A percentile compares a stretch with the other conserved stretches of the same genome.
Evolutionary conservation across 2,329 filamentous ascomycete species (phyloP).

Genomic region (Neonectria punicea): DNA sequence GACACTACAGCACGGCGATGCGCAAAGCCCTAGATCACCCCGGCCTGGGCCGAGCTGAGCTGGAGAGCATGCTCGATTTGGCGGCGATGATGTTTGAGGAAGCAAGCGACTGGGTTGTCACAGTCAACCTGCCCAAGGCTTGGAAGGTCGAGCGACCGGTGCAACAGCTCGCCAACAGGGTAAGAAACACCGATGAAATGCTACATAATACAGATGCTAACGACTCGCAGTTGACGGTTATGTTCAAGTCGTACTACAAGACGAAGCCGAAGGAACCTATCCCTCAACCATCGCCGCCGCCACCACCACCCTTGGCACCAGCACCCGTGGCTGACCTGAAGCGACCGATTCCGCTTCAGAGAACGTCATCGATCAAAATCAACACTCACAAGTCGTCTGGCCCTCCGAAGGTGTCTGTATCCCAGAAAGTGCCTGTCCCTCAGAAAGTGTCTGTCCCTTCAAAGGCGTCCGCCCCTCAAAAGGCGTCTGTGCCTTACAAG

Average conservation of each 20-base stretch:
- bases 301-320: constrained; percentile 19
- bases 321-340: constrained; percentile 40
- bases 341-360: constrained; percentile 42
- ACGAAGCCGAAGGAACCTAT: constrained; percentile 47
- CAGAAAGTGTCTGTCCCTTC: constrained; percentile 26
- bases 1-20: constrained; percentile 55
- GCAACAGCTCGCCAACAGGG: constrained; percentile 50
- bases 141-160: constrained; percentile 53
- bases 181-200: constrained; percentile 37
- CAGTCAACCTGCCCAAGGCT: constrained; percentile 53
- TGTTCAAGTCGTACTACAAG: constrained; percentile 53
- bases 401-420: background rate
- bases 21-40: constrained; percentile 55
- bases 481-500: background rate
- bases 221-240: constrained; percentile 47
- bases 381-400: constrained; percentile 46
- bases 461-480: constrained; percentile 39
- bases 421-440: constrained; percentile 26
- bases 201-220: constrained; percentile 29
- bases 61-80: constrained; percentile 56
- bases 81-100: constrained; percentile 60
- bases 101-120: constrained; percentile 54
- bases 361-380: constrained; percentile 54
- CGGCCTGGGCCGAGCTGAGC: constrained; percentile 52
- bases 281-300: constrained; percentile 32